Base-by-base conservation (phyloP, 73 alveolate species). In the Urostyla sp. region DNA sequence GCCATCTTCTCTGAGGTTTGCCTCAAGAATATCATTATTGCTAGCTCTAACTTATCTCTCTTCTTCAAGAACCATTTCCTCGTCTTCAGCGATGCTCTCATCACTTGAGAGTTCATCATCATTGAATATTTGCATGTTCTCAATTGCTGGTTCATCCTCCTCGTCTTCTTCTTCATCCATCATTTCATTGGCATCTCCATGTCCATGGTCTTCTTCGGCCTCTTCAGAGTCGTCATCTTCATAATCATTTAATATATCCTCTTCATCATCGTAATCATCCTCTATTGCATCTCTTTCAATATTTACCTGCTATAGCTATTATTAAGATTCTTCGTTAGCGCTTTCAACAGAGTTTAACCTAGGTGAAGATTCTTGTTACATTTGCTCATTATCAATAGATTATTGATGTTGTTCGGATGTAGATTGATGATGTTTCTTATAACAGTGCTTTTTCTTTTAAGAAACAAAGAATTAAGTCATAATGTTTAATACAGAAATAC, bases 181-280 rank as follows among this genome's bases (percentile, higher is more conserved):
- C 63, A 38, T 48, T 21, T 69, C 60, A 54, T 69, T 69, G 18
- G 24, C 67, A 3, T 46, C 67, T 11, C 49, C 83, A 27, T 36
- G 27, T 18, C 7, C 20, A 49, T 15, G 44, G 13, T 69, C 60
- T 13, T 49, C 37, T 27, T 32, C 44, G 30, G 24, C 53, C 1
- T 5, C 26, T 18, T 36, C 56, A 24, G 16, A 34, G 5, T 53
- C 83, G 30, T 69, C 69, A 20, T 6, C 35, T 48, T 7, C 27
- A 50, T 50, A 20, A 20, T 50, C 63, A 13, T 50, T 20, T 13
- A 50, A 7, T 20, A 50, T 10, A 13, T 50, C 63, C 11, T 50
- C 63, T 7, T 50, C 63, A 20, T 50, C 63, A 50, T 69, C 55
- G 8, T 36, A 48, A 69, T 48, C 83, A 3, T 69, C 83, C 40